Evolutionary conservation across 768 basidiomycete genomes (phyloP).

Genomic region (Candolleomyces efflorescens): DNA sequence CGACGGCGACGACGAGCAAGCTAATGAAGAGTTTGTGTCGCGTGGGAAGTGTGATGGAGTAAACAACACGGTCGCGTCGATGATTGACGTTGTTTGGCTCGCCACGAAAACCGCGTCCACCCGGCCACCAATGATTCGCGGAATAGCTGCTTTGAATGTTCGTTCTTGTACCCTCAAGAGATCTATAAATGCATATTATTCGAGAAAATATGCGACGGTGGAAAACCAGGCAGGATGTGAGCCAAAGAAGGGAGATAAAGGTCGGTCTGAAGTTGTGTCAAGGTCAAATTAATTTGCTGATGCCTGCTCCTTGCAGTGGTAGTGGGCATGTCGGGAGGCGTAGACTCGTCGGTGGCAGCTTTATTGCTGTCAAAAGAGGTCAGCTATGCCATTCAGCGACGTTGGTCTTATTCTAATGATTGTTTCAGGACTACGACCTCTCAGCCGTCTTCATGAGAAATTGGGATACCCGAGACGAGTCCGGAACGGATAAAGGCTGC

Average conservation of each 20-base stretch:
- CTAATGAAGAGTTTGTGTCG: neutral
- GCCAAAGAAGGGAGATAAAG: slow-evolving; percentile 29
- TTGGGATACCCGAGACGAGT: slow-evolving; percentile 88
- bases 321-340: slow-evolving; percentile 93
- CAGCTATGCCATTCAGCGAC: slow-evolving; percentile 6
- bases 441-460: slow-evolving; percentile 95
- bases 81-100: neutral
- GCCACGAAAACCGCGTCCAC: neutral
- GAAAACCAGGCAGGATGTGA: neutral
- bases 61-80: neutral
- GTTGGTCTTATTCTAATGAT: neutral
- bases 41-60: neutral
- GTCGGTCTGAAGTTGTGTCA: slow-evolving; percentile 8
- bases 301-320: slow-evolving; percentile 61
- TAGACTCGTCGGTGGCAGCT: slow-evolving; percentile 92
- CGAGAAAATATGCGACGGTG: neutral
- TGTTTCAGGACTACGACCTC: slow-evolving; percentile 65
- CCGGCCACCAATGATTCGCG: neutral
- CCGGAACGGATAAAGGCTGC: slow-evolving; percentile 74
- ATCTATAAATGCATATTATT: slow-evolving; percentile 6
- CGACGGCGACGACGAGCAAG: neutral
- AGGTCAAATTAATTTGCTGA: neutral
- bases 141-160: neutral
- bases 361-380: slow-evolving; percentile 68
- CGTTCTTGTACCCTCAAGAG: neutral